These are phyloP conservation scores for Globisporangium sylvaticum DNA, from an alignment of 352 stramenopile genomes.

Conservation along the genomic window DNA sequence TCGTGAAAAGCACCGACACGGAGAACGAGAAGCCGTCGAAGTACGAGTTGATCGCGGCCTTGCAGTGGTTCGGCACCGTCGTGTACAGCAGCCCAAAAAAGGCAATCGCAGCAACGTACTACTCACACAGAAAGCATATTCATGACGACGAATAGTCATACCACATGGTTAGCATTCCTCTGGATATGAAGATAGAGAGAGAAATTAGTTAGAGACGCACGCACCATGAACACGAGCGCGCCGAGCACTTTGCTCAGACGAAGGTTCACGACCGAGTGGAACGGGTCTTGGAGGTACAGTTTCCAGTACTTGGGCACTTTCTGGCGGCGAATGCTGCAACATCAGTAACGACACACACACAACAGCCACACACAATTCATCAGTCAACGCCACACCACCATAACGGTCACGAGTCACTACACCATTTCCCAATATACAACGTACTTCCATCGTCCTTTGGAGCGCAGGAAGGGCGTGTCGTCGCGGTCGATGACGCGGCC, in stretches of 20 bases:
- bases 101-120: slow-evolving; percentile 69
- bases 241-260: slow-evolving; percentile 74
- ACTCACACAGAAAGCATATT: not conserved
- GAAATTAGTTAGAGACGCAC: too few relatives aligned
- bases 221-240: slow-evolving; percentile 30
- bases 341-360: slow-evolving; percentile 1
- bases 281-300: slow-evolving; percentile 79
- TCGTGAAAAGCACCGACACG: slow-evolving; percentile 75
- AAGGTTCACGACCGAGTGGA: slow-evolving; percentile 82
- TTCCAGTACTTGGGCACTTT: slow-evolving; percentile 82
- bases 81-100: slow-evolving; percentile 77
- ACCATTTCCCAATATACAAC: slow-evolving; percentile 15
- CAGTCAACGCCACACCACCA: too few relatives aligned
- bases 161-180: not conserved
- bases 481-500: slow-evolving; percentile 72
- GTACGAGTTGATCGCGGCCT: slow-evolving; percentile 60
- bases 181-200: too few relatives aligned
- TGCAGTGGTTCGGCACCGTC: slow-evolving; percentile 58
- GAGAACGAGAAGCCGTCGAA: slow-evolving; percentile 82
- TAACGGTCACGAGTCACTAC: not conserved
- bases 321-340: slow-evolving; percentile 61
- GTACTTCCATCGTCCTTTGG: slow-evolving; percentile 77
- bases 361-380: not conserved
- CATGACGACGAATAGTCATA: not conserved
- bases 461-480: slow-evolving; percentile 59